Base-by-base conservation (phyloP, 257 asterid genomes). In the Marsdenia floribunda region DNA sequence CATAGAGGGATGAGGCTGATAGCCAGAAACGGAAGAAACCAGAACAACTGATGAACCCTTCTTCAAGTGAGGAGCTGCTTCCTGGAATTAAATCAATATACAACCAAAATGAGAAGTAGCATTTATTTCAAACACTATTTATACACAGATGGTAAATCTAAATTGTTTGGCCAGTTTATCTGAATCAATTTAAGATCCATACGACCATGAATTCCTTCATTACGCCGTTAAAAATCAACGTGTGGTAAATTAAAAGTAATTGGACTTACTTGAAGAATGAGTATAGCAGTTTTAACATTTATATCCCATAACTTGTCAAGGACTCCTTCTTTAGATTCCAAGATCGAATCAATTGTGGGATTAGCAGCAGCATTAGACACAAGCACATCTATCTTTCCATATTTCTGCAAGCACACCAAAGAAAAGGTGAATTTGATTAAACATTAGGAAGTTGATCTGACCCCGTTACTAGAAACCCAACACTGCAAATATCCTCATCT, bases 241-340 rank as follows among this genome's bases (percentile, higher is more conserved):
- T 59, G 3, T 0, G 29, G 24, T 44, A 3, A 53, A 11, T 46
- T 42, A 44, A 35, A 68, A 47, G 29, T n/a, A 68, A 38, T 33
- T 19, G 10, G 72, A 79, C 92, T 58, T 88, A 93, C 98, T 81
- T 93, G 98, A 65, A 93, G 75, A 66, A 93, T 80, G 75, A 93
- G 93, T 77, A 93, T 72, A 14, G 97, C 69, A 74, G 93, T 79
- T 83, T 93, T 93, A 78, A 93, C 91, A 64, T 93, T 91, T 84
- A 93, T 85, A 68, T 93, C 98, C 98, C 98, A 93, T 66, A 93
- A 81, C 80, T 93, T 93, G 86, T 93, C 98, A 58, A 93, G 98
- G 50, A 86, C 90, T 2, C 88, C 37, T 84, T 91, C 97, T 81
- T 90, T 87, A 37, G 90, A 88, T 72, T 88, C 91, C 84, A 93